Conservation (phyloP, 2,329 filamentous ascomycete genomes). For the Botrytis medusae region DNA sequence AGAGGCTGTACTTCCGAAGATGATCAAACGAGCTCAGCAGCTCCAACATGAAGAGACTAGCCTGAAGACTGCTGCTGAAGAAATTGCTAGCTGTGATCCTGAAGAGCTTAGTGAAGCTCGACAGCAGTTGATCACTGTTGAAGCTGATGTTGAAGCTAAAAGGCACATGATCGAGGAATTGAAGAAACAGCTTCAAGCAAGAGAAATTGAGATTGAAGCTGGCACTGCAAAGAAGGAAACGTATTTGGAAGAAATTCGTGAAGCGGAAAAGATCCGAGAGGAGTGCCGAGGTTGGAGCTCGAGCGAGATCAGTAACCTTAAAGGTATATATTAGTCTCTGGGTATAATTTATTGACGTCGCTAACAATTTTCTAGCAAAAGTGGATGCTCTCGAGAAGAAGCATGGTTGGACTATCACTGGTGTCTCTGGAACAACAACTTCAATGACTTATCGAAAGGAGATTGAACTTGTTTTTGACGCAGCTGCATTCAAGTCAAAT, state of each 20-base stretch:
- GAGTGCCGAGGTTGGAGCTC: conserved; percentile 88
- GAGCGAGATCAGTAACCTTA: conserved; percentile 75
- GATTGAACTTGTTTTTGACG: conserved; percentile 72
- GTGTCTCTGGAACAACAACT: conserved; percentile 60
- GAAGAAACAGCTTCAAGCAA: conserved; percentile 64
- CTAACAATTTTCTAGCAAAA: conserved; percentile 55
- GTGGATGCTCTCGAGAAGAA: conserved; percentile 64
- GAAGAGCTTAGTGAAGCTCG: conserved; percentile 74
- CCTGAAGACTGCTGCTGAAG: conserved; percentile 69
- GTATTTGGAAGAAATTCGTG: conserved; percentile 71
- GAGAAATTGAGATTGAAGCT: conserved; percentile 62
- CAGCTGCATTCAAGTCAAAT: conserved; percentile 55
- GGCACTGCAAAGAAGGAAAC: conserved; percentile 66
- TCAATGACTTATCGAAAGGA: conserved; percentile 73
- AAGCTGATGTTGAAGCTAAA: conserved; percentile 69
- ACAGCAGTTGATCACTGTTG: conserved; percentile 62
- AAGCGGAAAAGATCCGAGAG: conserved; percentile 80
- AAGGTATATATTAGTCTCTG: conserved; percentile 55
- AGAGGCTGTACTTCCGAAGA: conserved; percentile 62
- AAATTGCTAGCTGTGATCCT: conserved; percentile 77
- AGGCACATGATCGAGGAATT: conserved; percentile 66
- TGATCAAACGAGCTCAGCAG: conserved; percentile 59
- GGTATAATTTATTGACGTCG: not conserved
- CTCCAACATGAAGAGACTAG: conserved; percentile 65
- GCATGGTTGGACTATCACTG: conserved; percentile 71